phyloP scores from a whole-genome alignment of 495 filamentous ascomycete genomes.

The Pyronema omphalodes region DNA sequence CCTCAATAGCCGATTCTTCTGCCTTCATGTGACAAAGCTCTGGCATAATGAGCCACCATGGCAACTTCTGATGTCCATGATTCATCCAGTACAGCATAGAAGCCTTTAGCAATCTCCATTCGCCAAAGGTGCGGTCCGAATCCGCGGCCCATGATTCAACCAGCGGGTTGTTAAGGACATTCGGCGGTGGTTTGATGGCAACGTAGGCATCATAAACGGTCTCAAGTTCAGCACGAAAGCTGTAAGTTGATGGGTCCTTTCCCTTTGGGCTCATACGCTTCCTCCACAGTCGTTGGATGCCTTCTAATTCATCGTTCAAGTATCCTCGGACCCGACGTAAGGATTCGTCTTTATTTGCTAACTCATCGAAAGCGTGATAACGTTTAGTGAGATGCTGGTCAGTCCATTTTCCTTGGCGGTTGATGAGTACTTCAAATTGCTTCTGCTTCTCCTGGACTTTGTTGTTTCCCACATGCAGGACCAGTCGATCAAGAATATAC shows the following conservation, averaged over 20 bases:
- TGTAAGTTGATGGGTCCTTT: background rate
- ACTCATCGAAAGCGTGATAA: conserved; percentile 19
- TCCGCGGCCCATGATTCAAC: conserved; percentile 30
- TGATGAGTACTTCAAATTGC: conserved; percentile 24
- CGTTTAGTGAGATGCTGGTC: conserved; percentile 36
- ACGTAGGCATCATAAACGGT: conserved; percentile 1
- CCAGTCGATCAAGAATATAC: conserved; percentile 52
- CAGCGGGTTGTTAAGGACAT: conserved; percentile 23
- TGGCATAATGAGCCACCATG: too few species aligned
- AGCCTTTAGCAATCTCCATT: conserved; percentile 44
- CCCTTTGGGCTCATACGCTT: background rate
- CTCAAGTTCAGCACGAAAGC: background rate
- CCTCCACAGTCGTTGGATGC: background rate
- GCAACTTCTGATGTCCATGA: too few species aligned
- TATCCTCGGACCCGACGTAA: conserved; percentile 8
- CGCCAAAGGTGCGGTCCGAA: conserved; percentile 19
- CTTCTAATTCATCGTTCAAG: conserved; percentile 5
- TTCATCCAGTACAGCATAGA: conserved; percentile 37
- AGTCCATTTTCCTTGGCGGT: conserved; percentile 6
- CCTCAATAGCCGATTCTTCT: background rate
- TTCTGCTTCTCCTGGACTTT: conserved; percentile 32
- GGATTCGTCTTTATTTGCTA: conserved; percentile 9
- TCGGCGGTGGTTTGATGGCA: conserved; percentile 13
- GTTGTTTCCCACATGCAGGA: conserved; percentile 38
- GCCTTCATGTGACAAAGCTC: too few species aligned